A percentile compares a stretch with the other conserved stretches of the same genome.
Evolutionary conservation across 805 yeast genomes (phyloP).

Genomic region (Kazachstania africana): DNA sequence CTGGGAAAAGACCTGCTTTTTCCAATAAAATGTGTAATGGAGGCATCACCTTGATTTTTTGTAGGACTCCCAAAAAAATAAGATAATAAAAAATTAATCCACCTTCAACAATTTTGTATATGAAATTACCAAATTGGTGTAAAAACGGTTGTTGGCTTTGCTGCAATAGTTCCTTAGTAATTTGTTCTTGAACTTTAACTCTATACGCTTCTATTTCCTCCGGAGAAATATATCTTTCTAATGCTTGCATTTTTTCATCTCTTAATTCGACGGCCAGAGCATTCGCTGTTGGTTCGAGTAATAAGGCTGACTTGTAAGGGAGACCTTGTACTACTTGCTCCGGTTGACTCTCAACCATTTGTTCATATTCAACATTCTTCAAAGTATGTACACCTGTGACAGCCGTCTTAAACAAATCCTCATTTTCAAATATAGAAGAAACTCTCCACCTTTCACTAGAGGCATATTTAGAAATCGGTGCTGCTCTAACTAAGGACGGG

Average conservation of each 20-base stretch:
- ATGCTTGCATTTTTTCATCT: constrained; percentile 5
- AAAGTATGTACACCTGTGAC: constrained; percentile 40
- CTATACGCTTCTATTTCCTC: constrained; percentile 17
- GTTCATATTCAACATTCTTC: constrained; percentile 7
- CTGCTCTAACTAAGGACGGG: constrained; percentile 72
- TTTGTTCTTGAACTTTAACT: constrained; percentile 16
- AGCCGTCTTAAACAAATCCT: constrained; percentile 31
- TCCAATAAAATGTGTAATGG: constrained; percentile 23
- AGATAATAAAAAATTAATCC: constrained; percentile 29
- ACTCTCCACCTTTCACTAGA: constrained; percentile 33
- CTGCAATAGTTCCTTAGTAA: constrained; percentile 14
- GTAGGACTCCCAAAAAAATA: constrained; percentile 22
- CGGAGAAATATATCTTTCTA: constrained; percentile 18
- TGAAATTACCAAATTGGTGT: constrained; percentile 18
- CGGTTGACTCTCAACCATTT: constrained; percentile 4
- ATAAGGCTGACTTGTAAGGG: constrained; percentile 9
- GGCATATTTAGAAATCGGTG: constrained; percentile 58
- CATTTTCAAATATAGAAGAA: constrained; percentile 27
- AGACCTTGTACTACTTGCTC: constrained; percentile 1
- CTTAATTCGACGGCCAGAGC: constrained; percentile 1
- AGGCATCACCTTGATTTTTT: constrained; percentile 24
- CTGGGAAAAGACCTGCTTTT: constrained; percentile 20
- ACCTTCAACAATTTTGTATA: constrained; percentile 30
- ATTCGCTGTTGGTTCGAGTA: constrained; percentile 17
- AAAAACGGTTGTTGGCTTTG: constrained; percentile 8